Conservation (phyloP, 2,329 filamentous ascomycete species). For the Paracamarosporium sp. region DNA sequence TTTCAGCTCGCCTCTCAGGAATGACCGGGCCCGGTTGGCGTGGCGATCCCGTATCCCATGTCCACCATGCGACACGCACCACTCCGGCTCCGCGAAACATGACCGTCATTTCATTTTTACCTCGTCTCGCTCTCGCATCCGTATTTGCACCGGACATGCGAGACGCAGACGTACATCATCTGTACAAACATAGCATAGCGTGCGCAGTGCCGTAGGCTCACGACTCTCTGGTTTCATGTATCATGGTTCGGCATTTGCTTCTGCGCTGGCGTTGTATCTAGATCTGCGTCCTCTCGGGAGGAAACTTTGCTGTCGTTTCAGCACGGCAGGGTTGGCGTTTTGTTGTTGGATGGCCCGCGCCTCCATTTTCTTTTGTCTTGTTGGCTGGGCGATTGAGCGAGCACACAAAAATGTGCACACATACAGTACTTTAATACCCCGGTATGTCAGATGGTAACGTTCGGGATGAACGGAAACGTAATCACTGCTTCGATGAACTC, state of each 20-base stretch:
- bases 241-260: neutral
- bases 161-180: neutral
- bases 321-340: neutral
- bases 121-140: neutral
- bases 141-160: neutral
- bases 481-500: neutral
- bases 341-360: neutral
- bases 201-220: neutral
- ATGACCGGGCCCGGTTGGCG: slow-evolving; percentile 2
- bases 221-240: neutral
- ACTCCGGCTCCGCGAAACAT: slow-evolving; percentile 9
- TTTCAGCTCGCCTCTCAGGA: neutral
- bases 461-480: neutral
- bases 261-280: neutral
- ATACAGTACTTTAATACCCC: neutral
- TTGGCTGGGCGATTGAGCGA: neutral
- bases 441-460: neutral
- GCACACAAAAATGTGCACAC: neutral
- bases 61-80: slow-evolving; percentile 3
- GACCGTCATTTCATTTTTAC: neutral
- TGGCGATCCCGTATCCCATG: neutral
- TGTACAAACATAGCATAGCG: neutral
- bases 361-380: too few relatives aligned
- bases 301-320: neutral
- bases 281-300: neutral